These are phyloP conservation scores for Leishmania gerbilli DNA, from an alignment of 208 protist species.

Conservation along the genomic window DNA sequence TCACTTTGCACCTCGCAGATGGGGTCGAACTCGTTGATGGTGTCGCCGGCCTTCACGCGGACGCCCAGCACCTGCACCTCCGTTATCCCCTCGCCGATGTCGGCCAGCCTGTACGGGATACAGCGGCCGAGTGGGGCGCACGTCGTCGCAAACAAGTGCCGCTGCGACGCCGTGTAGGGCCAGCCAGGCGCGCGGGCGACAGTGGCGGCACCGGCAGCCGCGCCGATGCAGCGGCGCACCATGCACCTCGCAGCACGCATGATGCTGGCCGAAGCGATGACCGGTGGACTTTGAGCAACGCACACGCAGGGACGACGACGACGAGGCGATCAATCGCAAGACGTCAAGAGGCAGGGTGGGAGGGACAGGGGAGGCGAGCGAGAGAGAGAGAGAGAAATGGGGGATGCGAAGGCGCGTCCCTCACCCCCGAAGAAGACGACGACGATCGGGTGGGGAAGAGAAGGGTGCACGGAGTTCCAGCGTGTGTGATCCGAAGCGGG, in stretches of 20 bases:
- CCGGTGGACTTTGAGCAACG: background rate
- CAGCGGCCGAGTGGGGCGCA: background rate
- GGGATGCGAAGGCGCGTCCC: background rate
- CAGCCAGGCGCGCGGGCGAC: background rate
- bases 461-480: background rate
- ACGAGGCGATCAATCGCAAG: too few relatives aligned
- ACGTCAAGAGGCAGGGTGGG: background rate
- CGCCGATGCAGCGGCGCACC: constrained; percentile 9
- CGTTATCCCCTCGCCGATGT: constrained; percentile 96
- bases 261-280: background rate
- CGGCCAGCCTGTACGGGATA: constrained; percentile 89
- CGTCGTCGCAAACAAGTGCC: background rate
- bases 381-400: background rate
- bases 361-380: background rate
- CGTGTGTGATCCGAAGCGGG: background rate
- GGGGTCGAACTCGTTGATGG: constrained; percentile 92
- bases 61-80: constrained; percentile 95
- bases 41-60: constrained; percentile 90
- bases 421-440: too few relatives aligned
- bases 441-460: background rate
- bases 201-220: background rate
- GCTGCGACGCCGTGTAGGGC: constrained; percentile 3
- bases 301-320: background rate
- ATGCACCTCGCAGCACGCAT: constrained; percentile 20
- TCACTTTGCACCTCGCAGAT: constrained; percentile 96